phyloP scores from a whole-genome alignment of 192 early-diverging fungal species.

The Coemansia sp. region DNA sequence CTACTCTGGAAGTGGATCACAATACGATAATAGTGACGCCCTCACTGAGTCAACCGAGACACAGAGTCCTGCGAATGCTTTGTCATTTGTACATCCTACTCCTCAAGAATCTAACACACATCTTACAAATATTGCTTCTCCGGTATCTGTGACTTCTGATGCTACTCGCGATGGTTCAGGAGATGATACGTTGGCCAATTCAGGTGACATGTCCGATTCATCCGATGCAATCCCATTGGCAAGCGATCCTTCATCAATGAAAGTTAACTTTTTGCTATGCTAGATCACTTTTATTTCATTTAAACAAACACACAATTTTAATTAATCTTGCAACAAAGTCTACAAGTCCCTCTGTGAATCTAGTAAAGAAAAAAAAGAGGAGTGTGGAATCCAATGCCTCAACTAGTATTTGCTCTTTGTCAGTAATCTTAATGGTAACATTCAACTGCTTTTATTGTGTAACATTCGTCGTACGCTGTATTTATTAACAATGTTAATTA shows the following conservation, averaged over 20 bases:
- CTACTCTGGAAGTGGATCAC: no score
- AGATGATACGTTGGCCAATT: constrained; percentile 25
- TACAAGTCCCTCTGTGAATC: no score
- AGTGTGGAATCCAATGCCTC: no score
- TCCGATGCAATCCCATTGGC: constrained; percentile 3
- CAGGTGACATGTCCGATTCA: not conserved
- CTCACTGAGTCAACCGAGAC: no score
- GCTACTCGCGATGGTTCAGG: constrained; percentile 23
- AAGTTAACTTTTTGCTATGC: constrained; percentile 43
- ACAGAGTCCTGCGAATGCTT: not conserved
- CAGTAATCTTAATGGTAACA: no score
- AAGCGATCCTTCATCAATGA: constrained; percentile 43
- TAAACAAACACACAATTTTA: not conserved
- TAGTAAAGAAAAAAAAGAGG: no score
- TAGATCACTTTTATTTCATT: constrained; percentile 10
- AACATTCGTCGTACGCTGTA: no score
- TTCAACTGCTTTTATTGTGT: no score
- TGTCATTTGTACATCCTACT: not conserved
- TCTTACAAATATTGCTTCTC: constrained; percentile 15
- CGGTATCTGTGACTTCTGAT: constrained; percentile 27
- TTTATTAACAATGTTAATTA: no score
- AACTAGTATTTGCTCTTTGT: no score
- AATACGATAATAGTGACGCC: no score
- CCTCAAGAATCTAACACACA: constrained; percentile 6
- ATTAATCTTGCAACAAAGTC: not conserved